Evolutionary conservation across 345 rosid genomes (phyloP).

Genomic region (Diplotaxis tenuifolia): DNA sequence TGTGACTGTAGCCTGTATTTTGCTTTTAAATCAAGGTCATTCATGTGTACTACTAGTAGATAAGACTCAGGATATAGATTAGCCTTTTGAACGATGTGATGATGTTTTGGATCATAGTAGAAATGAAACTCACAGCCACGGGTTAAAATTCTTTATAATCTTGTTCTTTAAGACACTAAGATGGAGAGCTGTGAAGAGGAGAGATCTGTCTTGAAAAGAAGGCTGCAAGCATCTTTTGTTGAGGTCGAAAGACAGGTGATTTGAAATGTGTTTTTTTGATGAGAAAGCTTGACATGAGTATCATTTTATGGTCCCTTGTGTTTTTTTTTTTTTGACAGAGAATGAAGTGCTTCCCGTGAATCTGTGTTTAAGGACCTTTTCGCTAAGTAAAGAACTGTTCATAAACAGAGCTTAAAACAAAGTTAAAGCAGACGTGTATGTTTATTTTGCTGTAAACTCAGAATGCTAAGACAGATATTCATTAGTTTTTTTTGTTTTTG

Average conservation of each 20-base stretch:
- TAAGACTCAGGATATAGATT: constrained; percentile 3
- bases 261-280: constrained; percentile 20
- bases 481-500: neutral
- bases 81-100: constrained; percentile 16
- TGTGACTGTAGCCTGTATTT: constrained; percentile 34
- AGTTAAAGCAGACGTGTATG: constrained; percentile 18
- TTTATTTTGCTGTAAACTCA: constrained; percentile 11
- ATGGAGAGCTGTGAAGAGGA: constrained; percentile 72
- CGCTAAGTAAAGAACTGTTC: constrained; percentile 5
- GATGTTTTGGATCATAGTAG: constrained; percentile 15
- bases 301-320: constrained; percentile 30
- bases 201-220: constrained; percentile 58
- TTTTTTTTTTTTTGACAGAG: constrained; percentile 54
- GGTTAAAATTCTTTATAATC: constrained; percentile 13
- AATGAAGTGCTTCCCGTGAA: constrained; percentile 95
- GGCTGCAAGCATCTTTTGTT: constrained; percentile 73
- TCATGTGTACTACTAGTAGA: constrained; percentile 32
- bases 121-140: neutral
- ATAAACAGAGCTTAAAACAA: constrained; percentile 9
- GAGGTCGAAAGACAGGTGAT: constrained; percentile 95
- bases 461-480: constrained; percentile 4
- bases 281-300: constrained; percentile 10
- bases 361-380: neutral
- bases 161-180: constrained; percentile 55
- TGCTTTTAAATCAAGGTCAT: constrained; percentile 22